Evolutionary conservation across 768 basidiomycete genomes (phyloP).

Genomic region (Rhodotorula kratochvilovae): DNA sequence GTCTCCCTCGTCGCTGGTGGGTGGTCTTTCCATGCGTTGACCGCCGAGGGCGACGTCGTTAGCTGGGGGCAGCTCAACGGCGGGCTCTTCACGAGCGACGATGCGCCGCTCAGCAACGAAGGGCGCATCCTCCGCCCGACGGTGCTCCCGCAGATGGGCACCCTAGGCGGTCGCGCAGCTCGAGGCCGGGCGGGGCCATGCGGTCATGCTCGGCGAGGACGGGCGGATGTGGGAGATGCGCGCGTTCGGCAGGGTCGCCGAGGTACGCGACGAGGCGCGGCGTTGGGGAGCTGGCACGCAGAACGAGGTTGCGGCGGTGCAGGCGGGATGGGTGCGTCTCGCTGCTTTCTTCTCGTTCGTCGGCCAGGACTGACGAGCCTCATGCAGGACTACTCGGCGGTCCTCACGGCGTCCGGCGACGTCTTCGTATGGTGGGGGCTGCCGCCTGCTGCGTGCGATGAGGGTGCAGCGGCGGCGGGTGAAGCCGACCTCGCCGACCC

Average conservation of each 20-base stretch:
- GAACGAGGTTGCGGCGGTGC: not conserved
- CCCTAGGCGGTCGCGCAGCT: conserved; percentile 42
- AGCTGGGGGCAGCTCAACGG: conserved; percentile 60
- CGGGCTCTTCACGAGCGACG: conserved; percentile 6
- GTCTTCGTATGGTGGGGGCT: conserved; percentile 66
- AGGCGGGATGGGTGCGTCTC: conserved; percentile 19
- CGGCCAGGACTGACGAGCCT: conserved; percentile 19
- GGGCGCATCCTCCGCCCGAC: conserved; percentile 47
- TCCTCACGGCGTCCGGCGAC: conserved; percentile 66
- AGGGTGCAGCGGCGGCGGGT: conserved; percentile 2
- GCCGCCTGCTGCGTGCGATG: not conserved
- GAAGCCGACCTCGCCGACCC: not conserved
- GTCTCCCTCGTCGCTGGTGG: conserved; percentile 74
- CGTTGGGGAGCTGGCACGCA: conserved; percentile 10
- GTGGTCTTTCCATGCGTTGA: conserved; percentile 83
- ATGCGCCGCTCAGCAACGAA: conserved; percentile 8
- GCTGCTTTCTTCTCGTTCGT: too few relatives aligned
- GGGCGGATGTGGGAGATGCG: conserved; percentile 68
- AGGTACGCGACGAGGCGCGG: conserved; percentile 9
- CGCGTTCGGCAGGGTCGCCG: conserved; percentile 63
- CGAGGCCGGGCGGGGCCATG: conserved; percentile 75
- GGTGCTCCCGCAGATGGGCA: conserved; percentile 57
- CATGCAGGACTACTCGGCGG: conserved; percentile 64
- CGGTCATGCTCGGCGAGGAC: conserved; percentile 60
- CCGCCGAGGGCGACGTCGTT: conserved; percentile 65